Evolutionary conservation across 371 early-diverging fungal species (phyloP).

Genomic region (Saksenaea vasiformis): DNA sequence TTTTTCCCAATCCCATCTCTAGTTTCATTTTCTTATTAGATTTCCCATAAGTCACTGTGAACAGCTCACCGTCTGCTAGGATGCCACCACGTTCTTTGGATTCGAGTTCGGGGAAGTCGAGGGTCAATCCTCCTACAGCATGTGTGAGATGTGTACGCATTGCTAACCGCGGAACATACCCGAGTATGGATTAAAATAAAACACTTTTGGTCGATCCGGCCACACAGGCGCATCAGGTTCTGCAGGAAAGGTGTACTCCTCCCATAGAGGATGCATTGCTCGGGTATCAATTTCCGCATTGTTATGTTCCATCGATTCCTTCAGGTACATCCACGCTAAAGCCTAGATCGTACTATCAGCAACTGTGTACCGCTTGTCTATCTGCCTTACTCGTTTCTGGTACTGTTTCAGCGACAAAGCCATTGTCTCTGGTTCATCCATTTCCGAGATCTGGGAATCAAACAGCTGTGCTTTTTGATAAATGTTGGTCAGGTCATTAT

Average conservation of each 20-base stretch:
- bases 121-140: constrained; percentile 49
- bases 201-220: constrained; percentile 23
- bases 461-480: constrained; percentile 64
- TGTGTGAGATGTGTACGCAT: background rate
- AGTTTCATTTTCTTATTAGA: background rate
- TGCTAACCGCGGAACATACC: constrained; percentile 20
- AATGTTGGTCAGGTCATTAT: constrained; percentile 59
- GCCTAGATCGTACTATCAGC: constrained; percentile 27
- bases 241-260: constrained; percentile 53
- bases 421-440: constrained; percentile 55
- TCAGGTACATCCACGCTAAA: constrained; percentile 64
- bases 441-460: constrained; percentile 51
- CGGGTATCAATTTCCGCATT: constrained; percentile 38
- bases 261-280: constrained; percentile 68
- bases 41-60: background rate
- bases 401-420: constrained; percentile 60
- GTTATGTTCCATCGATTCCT: constrained; percentile 39
- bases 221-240: constrained; percentile 15
- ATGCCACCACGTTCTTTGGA: constrained; percentile 68
- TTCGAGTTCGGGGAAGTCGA: constrained; percentile 56
- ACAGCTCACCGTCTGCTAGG: constrained; percentile 63
- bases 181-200: constrained; percentile 68
- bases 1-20: constrained; percentile 93
- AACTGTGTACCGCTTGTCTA: background rate
- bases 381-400: constrained; percentile 51